These are phyloP conservation scores for Didymella glomerata DNA, from an alignment of 2,329 filamentous ascomycete genomes.

Conservation along the genomic window DNA sequence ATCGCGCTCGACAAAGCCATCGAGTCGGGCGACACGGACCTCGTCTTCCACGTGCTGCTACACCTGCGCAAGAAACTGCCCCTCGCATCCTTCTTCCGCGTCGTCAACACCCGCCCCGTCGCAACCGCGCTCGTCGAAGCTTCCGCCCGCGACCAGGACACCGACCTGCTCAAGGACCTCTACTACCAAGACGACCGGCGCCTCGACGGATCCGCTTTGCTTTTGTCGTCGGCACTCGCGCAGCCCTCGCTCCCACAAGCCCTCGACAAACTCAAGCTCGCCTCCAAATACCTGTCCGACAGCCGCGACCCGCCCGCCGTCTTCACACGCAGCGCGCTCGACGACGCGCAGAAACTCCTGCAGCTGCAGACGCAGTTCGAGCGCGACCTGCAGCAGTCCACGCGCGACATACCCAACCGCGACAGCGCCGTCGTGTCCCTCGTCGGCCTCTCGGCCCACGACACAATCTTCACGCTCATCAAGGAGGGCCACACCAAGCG, in stretches of 20 bases:
- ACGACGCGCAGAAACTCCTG: conserved; percentile 81
- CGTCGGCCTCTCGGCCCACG: conserved; percentile 84
- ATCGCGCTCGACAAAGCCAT: conserved; percentile 96
- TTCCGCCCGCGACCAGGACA: conserved; percentile 79
- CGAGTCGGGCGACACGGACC: conserved; percentile 91
- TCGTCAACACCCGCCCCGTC: conserved; percentile 83
- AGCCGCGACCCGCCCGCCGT: conserved; percentile 76
- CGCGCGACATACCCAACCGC: conserved; percentile 53
- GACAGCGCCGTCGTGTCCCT: conserved; percentile 63
- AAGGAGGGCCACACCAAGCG: conserved; percentile 82
- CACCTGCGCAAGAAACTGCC: conserved; percentile 90
- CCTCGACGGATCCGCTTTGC: conserved; percentile 85
- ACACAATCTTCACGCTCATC: conserved; percentile 90
- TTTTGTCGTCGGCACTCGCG: conserved; percentile 81
- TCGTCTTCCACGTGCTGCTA: conserved; percentile 87
- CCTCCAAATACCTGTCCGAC: conserved; percentile 82
- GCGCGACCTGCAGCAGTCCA: conserved; percentile 70
- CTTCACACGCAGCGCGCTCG: conserved; percentile 76
- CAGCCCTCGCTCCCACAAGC: conserved; percentile 75
- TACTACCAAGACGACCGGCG: conserved; percentile 97
- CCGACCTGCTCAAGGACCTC: conserved; percentile 86
- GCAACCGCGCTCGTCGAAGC: conserved; percentile 91
- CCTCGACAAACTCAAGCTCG: conserved; percentile 87
- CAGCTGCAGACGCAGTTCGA: conserved; percentile 89
- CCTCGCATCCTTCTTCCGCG: conserved; percentile 88